These are phyloP conservation scores for Rhizophora mangle DNA, from an alignment of 345 rosid species.

Conservation along the genomic window DNA sequence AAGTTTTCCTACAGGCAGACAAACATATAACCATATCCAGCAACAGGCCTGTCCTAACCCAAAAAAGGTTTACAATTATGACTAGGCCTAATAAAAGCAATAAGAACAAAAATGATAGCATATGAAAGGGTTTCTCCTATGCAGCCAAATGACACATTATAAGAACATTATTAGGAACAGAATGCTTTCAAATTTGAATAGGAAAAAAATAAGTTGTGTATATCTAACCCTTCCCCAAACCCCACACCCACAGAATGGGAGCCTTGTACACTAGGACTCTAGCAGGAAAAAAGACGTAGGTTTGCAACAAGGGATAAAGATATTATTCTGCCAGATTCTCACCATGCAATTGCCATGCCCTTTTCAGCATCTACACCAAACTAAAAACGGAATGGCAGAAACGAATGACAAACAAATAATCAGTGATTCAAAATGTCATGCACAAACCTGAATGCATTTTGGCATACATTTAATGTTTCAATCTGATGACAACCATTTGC, in stretches of 20 bases:
- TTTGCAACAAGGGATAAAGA: too few relatives aligned
- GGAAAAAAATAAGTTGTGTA: too few relatives aligned
- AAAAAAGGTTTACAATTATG: not conserved
- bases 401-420: not conserved
- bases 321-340: too few relatives aligned
- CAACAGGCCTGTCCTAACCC: too few relatives aligned
- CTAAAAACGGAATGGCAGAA: not conserved
- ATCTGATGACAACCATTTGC: constrained; percentile 67
- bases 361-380: constrained; percentile 1
- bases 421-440: not conserved
- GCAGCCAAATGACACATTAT: not conserved
- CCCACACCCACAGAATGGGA: too few relatives aligned
- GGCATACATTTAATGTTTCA: constrained; percentile 55
- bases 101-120: not conserved
- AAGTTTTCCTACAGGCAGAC: too few relatives aligned
- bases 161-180: not conserved
- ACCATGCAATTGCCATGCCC: not conserved
- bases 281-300: too few relatives aligned
- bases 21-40: too few relatives aligned
- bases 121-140: not conserved
- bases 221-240: too few relatives aligned
- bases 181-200: too few relatives aligned
- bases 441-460: constrained; percentile 67
- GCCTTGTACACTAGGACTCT: too few relatives aligned
- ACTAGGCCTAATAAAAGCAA: not conserved